Percentiles rank a stretch among this genome's conserved stretches.
Conservation (phyloP, 495 filamentous ascomycete species). For the Talaromyces stipitatus region DNA sequence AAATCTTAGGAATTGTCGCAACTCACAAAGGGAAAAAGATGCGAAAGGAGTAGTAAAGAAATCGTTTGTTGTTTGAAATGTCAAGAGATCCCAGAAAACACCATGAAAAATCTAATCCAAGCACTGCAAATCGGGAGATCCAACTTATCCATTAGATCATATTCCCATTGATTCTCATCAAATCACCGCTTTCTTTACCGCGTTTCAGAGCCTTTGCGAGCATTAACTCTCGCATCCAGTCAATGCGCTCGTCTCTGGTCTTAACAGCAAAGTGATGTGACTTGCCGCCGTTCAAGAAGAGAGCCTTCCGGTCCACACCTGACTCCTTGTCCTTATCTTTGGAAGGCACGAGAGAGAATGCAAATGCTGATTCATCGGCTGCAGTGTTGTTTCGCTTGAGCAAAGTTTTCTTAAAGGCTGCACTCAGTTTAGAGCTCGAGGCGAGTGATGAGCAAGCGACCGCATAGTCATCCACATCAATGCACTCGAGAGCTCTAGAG, state of each 20-base stretch:
- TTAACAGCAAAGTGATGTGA: constrained; percentile 92
- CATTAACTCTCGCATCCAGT: constrained; percentile 99
- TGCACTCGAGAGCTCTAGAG: constrained; percentile 60
- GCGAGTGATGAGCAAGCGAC: constrained; percentile 78
- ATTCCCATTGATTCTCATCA: constrained; percentile 75
- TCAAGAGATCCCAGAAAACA: too few species aligned
- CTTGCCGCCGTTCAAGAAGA: constrained; percentile 47
- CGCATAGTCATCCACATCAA: constrained; percentile 93
- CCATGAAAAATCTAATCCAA: too few species aligned
- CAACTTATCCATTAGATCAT: constrained; percentile 60
- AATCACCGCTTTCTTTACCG: constrained; percentile 72
- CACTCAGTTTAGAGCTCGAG: constrained; percentile 67
- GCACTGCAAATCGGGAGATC: too few species aligned
- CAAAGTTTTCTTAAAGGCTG: constrained; percentile 80
- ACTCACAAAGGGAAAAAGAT: too few species aligned
- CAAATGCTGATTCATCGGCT: constrained; percentile 58
- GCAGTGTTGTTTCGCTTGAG: constrained; percentile 50
- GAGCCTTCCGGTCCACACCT: constrained; percentile 43
- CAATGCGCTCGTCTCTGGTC: constrained; percentile 79
- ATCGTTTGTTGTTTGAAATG: too few species aligned
- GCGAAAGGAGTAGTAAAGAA: too few species aligned
- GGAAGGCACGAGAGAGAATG: constrained; percentile 85
- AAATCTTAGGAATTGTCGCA: too few species aligned
- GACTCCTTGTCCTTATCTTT: constrained; percentile 32
- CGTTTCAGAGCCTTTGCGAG: constrained; percentile 75